phyloP scores from a whole-genome alignment of 768 basidiomycete genomes.

The Lactifluus hygrophoroides region DNA sequence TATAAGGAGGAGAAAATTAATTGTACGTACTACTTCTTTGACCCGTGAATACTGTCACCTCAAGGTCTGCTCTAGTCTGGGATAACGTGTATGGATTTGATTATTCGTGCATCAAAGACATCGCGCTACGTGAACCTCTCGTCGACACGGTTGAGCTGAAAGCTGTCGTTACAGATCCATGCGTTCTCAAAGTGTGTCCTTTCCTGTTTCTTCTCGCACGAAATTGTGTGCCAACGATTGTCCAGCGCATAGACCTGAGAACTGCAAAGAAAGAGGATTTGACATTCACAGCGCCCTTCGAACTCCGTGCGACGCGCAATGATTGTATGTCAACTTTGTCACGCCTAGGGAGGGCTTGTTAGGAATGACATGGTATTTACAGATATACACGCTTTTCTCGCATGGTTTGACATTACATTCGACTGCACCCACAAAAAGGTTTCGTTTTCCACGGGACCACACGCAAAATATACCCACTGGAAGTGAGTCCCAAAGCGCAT shows the following conservation, averaged over 20 bases:
- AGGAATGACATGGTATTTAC: constrained; percentile 11
- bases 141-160: constrained; percentile 99
- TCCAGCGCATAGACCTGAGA: constrained; percentile 76
- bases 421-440: constrained; percentile 94
- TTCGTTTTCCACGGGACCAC: constrained; percentile 94
- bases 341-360: background rate
- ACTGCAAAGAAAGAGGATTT: constrained; percentile 96
- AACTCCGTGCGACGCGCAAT: constrained; percentile 72
- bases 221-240: background rate
- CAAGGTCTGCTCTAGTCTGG: constrained; percentile 63
- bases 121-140: constrained; percentile 90
- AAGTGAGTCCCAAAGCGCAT: constrained; percentile 50
- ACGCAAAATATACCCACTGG: constrained; percentile 95
- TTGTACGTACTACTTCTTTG: constrained; percentile 50
- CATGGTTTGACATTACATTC: constrained; percentile 98
- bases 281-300: constrained; percentile 73
- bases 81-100: constrained; percentile 99
- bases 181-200: constrained; percentile 63
- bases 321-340: constrained; percentile 58
- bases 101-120: constrained; percentile 98
- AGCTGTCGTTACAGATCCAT: constrained; percentile 90
- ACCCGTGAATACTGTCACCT: background rate
- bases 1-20: constrained; percentile 99
- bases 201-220: background rate
- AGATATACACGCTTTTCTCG: constrained; percentile 97